A percentile compares a stretch with the other conserved stretches of the same genome.
Conservation (phyloP, 2,329 filamentous ascomycete genomes). For the Pyrenochaeta sp. region DNA sequence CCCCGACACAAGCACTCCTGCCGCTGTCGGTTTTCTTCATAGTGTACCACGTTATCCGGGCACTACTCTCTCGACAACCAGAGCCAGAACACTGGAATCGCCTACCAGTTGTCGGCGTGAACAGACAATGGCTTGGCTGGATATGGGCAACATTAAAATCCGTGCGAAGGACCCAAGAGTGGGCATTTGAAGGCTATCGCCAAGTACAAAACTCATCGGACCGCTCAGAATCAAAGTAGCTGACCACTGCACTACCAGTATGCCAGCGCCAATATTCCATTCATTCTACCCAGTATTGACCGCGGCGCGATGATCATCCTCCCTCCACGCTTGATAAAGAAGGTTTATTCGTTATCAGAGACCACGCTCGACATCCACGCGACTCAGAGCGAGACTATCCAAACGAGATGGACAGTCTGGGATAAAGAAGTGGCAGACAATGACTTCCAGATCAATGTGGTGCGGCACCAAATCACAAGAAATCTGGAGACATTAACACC, state of each 20-base stretch:
- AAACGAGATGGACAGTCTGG: constrained; percentile 26
- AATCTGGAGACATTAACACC: constrained; percentile 24
- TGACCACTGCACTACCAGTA: constrained; percentile 1
- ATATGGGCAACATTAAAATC: constrained; percentile 12
- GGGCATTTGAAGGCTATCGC: not conserved
- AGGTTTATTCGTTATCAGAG: constrained; percentile 21
- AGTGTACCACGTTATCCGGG: constrained; percentile 16
- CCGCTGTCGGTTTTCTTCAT: constrained; percentile 20
- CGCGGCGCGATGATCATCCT: constrained; percentile 24
- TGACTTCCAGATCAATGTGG: constrained; percentile 26
- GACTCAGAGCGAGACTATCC: constrained; percentile 23
- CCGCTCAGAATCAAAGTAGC: not conserved
- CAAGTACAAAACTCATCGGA: not conserved
- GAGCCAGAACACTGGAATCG: constrained; percentile 20
- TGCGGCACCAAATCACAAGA: constrained; percentile 23
- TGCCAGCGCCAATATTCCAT: constrained; percentile 14
- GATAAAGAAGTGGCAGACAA: constrained; percentile 20
- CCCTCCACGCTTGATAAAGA: constrained; percentile 22
- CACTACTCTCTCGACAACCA: constrained; percentile 13
- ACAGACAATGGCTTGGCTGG: constrained; percentile 21
- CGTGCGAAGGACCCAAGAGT: not conserved
- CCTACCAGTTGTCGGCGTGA: constrained; percentile 15
- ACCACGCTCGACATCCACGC: constrained; percentile 19
- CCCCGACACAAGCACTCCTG: constrained; percentile 20
- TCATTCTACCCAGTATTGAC: constrained; percentile 22